Evolutionary conservation across 176 grass and related monocot genomes (phyloP), one percentile per base, ranked within the genome.

Genomic region (Avena atlantica): DNA sequence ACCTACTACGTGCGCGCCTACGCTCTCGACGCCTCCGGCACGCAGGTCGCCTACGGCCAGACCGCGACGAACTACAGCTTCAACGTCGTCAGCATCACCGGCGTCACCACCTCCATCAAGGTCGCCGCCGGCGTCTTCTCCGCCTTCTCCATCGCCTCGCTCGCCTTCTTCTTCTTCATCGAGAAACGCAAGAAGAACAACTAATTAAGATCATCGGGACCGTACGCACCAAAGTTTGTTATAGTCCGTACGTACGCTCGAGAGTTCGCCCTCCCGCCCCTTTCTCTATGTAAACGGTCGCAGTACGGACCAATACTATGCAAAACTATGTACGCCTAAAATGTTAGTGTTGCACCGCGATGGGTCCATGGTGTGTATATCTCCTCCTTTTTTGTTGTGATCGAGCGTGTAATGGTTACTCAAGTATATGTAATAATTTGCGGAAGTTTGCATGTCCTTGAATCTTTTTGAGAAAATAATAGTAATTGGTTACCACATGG

Each of bases 121-220:
- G 65, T 95, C 53, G 92, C 92, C 25, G 97, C 97, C 1, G 89
- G 77, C 11, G 94, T 93, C 67, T 99, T 99, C 94, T 99, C 97
- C 0, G 84, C 94, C 8, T 94, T 99, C 89, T 97, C 97, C 9
- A 44, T 93, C 2, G 83, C 1, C 8, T 60, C 89, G 9, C 91
- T 97, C 48, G 70, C 87, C 15, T 96, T 92, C 94, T 97, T 99
- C 91, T 93, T 97, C 86, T 55, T 93, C 49, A 0, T 86, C 50
- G 94, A 97, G 83, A 99, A 84, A 23, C 90, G 87, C 89, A 99
- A 89, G 87, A 89, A 86, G 84, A 95, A 91, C 90, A 85, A 93
- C 37, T 98, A 25, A 25, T 25, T 25, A 88, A 57, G 55, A 57
- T 57, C 40, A 42, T 55, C 45, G 9, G 45, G 15, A 56, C 15